Conservation (phyloP, 768 basidiomycete genomes). For the Boletus pseudo-olivaceus region DNA sequence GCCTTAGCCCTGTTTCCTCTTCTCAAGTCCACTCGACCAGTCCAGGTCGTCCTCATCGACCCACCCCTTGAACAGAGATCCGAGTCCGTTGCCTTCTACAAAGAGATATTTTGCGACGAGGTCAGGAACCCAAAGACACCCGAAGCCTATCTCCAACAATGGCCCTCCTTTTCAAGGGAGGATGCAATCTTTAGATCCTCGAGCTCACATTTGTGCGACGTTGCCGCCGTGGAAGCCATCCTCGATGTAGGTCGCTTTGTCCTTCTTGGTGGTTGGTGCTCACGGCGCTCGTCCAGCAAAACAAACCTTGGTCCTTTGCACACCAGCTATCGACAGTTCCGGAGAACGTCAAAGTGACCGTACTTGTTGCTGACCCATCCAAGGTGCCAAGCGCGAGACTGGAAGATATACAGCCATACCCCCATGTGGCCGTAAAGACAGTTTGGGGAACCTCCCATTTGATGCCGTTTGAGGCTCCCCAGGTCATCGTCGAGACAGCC, state of each 20-base stretch:
- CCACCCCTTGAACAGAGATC: constrained; percentile 6
- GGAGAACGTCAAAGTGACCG: constrained; percentile 7
- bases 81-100: not conserved
- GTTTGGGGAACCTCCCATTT: constrained; percentile 12
- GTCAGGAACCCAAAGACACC: not conserved
- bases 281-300: constrained; percentile 14
- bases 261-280: not conserved
- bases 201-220: constrained; percentile 5
- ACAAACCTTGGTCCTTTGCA: constrained; percentile 21
- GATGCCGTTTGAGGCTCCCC: constrained; percentile 14
- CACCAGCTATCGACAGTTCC: constrained; percentile 2
- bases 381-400: not conserved
- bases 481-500: constrained; percentile 12
- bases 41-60: constrained; percentile 21
- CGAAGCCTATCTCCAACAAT: not conserved
- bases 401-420: constrained; percentile 5
- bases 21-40: constrained; percentile 4
- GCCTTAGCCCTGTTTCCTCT: constrained; percentile 11
- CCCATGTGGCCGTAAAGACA: not conserved
- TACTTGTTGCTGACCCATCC: constrained; percentile 15
- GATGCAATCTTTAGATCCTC: not conserved
- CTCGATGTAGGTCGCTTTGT: constrained; percentile 8
- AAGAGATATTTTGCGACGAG: accelerated
- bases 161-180: not conserved
- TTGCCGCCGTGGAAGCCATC: constrained; percentile 1